Base-by-base conservation (phyloP, 768 basidiomycete species). In the Fomitopsis serialis region DNA sequence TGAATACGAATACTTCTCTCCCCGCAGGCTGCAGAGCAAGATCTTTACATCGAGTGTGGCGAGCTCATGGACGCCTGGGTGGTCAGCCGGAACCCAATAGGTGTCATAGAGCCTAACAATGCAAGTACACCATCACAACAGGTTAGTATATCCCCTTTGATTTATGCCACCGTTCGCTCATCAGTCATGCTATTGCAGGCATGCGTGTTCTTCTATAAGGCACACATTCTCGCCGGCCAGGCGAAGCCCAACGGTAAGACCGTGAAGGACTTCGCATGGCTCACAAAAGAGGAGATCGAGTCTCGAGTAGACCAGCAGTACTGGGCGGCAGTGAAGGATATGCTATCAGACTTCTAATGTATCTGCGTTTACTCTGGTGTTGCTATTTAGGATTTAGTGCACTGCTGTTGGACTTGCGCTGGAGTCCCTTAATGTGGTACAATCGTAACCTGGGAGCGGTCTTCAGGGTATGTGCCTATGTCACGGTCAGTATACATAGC, bases 61-160 rank as follows among this genome's bases (percentile, higher is more conserved):
- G 72, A 77, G 42, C 72, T 83, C 48, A 92, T 98, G 87, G 94
- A 98, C 63, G 84, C 84, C 12, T 98, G 96, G 95, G 74, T 95
- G 56, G 92, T 96, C n/a, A 82, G 91, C 48, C 81, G 86, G 50
- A 89, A 87, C 52, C 96, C 96, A 2, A 82, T 96, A 59, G 93
- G 92, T 3, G 77, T 90, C 50, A 80, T 83, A 68, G 80, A 84
- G 64, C 79, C 80, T 56, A 57, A 56, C 58, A 40, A 44, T 53
- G 61, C 35, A 58, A 63, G 55, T 23, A 11, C 9, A 22, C 11
- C 35, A 49, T 37, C 36, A 17, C 64, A 64, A 53, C 69, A 79
- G 60, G 80, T 78, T 59, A 35, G 69, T 61, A n/a, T 45, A 9
- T 32, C 29, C 42, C 21, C 17, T 21, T 24, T 19, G 10, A 15